phyloP scores from a whole-genome alignment of 73 alveolate species.

The Diophrys appendiculata region DNA sequence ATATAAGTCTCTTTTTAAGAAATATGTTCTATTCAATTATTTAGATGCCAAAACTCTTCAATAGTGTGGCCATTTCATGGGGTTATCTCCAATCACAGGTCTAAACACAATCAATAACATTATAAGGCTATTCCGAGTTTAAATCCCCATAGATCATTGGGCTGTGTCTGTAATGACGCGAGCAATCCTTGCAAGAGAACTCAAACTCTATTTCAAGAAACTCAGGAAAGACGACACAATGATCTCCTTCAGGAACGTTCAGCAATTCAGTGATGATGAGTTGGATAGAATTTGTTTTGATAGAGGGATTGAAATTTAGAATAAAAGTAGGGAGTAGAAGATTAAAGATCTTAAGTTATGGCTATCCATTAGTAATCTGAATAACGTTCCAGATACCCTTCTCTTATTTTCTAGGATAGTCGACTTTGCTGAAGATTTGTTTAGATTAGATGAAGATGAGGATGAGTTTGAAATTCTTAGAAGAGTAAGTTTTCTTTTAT shows the following conservation, averaged over 20 bases:
- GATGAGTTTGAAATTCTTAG: conserved; percentile 52
- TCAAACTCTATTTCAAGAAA: conserved; percentile 45
- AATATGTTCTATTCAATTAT: conserved; percentile 40
- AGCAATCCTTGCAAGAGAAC: conserved; percentile 27
- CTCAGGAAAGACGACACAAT: conserved; percentile 48
- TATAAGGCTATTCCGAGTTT: conserved; percentile 22
- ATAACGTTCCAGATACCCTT: conserved; percentile 58
- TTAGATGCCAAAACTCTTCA: conserved; percentile 38
- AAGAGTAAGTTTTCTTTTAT: conserved; percentile 16
- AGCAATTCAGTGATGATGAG: conserved; percentile 22
- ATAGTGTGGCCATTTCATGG: conserved; percentile 56
- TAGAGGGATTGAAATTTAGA: conserved; percentile 62
- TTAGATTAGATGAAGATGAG: conserved; percentile 40
- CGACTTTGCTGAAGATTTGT: conserved; percentile 56
- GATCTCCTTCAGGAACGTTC: conserved; percentile 30
- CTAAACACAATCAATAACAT: conserved; percentile 58
- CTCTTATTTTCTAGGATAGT: conserved; percentile 50
- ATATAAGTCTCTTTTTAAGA: conserved; percentile 33
- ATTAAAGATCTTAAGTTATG: conserved; percentile 55
- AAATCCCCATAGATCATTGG: conserved; percentile 38
- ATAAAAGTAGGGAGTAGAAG: conserved; percentile 18
- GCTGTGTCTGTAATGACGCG: conserved; percentile 26
- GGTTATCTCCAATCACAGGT: conserved; percentile 59
- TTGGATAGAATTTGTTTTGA: conserved; percentile 36
- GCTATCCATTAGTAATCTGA: conserved; percentile 54